phyloP scores from a whole-genome alignment of 2,329 filamentous ascomycete genomes.

The Penicillium sp. region DNA sequence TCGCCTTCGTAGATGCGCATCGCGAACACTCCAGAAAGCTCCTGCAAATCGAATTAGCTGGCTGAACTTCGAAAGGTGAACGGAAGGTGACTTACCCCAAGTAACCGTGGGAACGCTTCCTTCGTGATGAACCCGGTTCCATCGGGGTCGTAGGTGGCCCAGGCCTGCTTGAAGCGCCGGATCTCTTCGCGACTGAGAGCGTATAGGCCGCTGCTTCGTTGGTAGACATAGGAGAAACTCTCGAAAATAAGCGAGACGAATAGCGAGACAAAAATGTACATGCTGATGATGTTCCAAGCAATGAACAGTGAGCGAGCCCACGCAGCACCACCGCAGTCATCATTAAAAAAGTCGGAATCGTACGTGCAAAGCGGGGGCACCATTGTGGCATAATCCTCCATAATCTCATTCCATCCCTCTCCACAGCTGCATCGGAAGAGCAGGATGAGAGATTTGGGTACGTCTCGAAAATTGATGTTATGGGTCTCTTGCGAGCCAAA shows the following conservation, averaged over 20 bases:
- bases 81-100: slow-evolving; percentile 59
- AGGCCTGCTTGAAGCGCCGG: slow-evolving; percentile 94
- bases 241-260: slow-evolving; percentile 99
- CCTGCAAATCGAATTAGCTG: slow-evolving; percentile 34
- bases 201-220: slow-evolving; percentile 87
- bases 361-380: slow-evolving; percentile 75
- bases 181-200: slow-evolving; percentile 91
- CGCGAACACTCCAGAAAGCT: slow-evolving; percentile 91
- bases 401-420: slow-evolving; percentile 93
- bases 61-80: background rate
- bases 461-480: slow-evolving; percentile 88
- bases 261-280: slow-evolving; percentile 98
- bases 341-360: slow-evolving; percentile 67
- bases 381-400: slow-evolving; percentile 89
- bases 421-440: slow-evolving; percentile 90
- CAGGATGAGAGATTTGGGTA: slow-evolving; percentile 88
- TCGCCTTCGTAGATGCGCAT: slow-evolving; percentile 95
- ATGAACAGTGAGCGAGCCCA: slow-evolving; percentile 92
- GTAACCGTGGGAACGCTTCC: slow-evolving; percentile 78
- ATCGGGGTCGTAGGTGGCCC: slow-evolving; percentile 89
- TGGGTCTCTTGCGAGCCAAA: slow-evolving; percentile 68
- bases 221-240: slow-evolving; percentile 98
- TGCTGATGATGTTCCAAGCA: slow-evolving; percentile 97
- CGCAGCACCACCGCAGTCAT: slow-evolving; percentile 84
- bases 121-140: slow-evolving; percentile 89